These are phyloP conservation scores for Davidsoniella neocaledoniae DNA, from an alignment of 2,329 filamentous ascomycete genomes.

Conservation along the genomic window DNA sequence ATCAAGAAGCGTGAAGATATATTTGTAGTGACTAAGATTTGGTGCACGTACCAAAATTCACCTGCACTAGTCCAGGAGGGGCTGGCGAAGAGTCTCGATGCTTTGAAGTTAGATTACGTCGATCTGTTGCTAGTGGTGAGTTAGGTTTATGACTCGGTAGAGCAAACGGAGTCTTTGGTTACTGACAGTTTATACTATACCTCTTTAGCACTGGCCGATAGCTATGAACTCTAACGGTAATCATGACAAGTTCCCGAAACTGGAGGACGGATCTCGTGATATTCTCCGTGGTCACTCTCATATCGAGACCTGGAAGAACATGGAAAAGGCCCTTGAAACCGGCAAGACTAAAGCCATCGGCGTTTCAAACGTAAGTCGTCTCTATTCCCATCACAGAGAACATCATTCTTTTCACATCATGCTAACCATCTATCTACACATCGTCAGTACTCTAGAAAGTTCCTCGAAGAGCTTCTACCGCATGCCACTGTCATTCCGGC, in stretches of 20 bases:
- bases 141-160: slow-evolving; percentile 7
- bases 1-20: slow-evolving; percentile 55
- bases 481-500: slow-evolving; percentile 40
- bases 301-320: slow-evolving; percentile 25
- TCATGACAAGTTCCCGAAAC: slow-evolving; percentile 59
- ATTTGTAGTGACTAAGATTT: slow-evolving; percentile 75
- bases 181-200: too few species aligned
- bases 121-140: slow-evolving; percentile 56
- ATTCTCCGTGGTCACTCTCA: slow-evolving; percentile 53
- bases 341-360: slow-evolving; percentile 30
- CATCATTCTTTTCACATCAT: background rate
- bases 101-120: slow-evolving; percentile 62
- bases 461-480: slow-evolving; percentile 30
- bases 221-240: slow-evolving; percentile 66
- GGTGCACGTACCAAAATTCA: slow-evolving; percentile 57
- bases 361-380: slow-evolving; percentile 33
- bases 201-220: slow-evolving; percentile 53
- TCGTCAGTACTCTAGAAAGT: slow-evolving; percentile 34
- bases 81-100: slow-evolving; percentile 55
- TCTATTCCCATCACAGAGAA: slow-evolving; percentile 17
- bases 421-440: background rate
- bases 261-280: slow-evolving; percentile 56
- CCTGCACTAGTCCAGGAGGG: slow-evolving; percentile 42
- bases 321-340: slow-evolving; percentile 23
- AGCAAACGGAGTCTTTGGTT: too few species aligned